phyloP scores from a whole-genome alignment of 2,329 filamentous ascomycete genomes.

The Tolypocladium sp. region DNA sequence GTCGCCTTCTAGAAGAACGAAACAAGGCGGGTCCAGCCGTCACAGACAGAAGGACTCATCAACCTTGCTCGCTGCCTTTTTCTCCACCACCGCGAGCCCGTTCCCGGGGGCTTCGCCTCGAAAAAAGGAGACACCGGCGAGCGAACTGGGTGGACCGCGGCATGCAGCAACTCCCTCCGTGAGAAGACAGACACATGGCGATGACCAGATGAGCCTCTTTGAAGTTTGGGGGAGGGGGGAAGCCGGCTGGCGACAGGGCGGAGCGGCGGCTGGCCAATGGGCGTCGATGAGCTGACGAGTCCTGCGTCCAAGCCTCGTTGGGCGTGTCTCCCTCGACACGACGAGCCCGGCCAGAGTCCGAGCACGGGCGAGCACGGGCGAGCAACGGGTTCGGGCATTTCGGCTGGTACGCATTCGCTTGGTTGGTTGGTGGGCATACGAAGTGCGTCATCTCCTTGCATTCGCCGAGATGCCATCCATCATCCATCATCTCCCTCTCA shows the following conservation, averaged over 20 bases:
- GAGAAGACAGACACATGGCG: background rate
- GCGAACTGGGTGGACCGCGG: no score
- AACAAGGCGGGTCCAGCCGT: background rate
- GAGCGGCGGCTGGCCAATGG: constrained; percentile 17
- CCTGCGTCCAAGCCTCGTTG: constrained; percentile 6
- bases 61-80: no score
- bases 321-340: background rate
- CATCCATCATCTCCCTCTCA: background rate
- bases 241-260: background rate
- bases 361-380: no score
- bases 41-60: no score
- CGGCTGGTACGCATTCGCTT: no score
- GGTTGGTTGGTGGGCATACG: background rate
- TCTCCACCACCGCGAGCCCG: no score
- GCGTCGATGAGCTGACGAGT: constrained; percentile 23
- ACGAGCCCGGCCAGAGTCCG: no score
- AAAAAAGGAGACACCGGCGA: background rate
- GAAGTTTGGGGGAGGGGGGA: no score
- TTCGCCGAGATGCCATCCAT: background rate
- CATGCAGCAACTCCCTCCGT: background rate
- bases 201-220: background rate
- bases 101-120: background rate
- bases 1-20: background rate
- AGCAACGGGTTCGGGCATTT: no score
- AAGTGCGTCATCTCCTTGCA: background rate